Percentiles rank a stretch among this genome's conserved stretches.
These are phyloP conservation scores for Xylariales sp. DNA, from an alignment of 2,329 filamentous ascomycete species.

Conservation along the genomic window DNA sequence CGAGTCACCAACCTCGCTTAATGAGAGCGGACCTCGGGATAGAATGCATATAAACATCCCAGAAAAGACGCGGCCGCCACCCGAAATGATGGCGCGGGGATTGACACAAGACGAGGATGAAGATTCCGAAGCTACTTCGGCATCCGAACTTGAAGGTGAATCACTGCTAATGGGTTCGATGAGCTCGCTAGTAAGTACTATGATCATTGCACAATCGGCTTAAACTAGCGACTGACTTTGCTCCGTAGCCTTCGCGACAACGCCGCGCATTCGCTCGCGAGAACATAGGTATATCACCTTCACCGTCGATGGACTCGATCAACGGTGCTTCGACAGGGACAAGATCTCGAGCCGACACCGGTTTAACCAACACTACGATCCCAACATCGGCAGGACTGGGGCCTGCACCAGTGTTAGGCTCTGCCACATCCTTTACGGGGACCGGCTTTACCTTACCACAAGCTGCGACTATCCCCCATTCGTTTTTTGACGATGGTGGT, in stretches of 20 bases:
- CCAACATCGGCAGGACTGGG: slow-evolving; percentile 52
- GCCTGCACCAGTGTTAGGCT: slow-evolving; percentile 63
- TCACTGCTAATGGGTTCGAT: slow-evolving; percentile 76
- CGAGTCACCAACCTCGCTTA: slow-evolving; percentile 83
- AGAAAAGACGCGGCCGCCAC: slow-evolving; percentile 87
- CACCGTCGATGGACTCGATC: slow-evolving; percentile 91
- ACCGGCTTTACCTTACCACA: slow-evolving; percentile 67
- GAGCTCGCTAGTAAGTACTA: slow-evolving; percentile 71
- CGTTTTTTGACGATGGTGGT: slow-evolving; percentile 91
- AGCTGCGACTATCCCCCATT: slow-evolving; percentile 74
- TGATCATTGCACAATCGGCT: slow-evolving; percentile 13
- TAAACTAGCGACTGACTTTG: slow-evolving; percentile 39
- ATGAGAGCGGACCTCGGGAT: slow-evolving; percentile 87
- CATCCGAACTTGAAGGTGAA: slow-evolving; percentile 85
- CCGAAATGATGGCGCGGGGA: slow-evolving; percentile 90
- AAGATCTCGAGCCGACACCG: slow-evolving; percentile 67
- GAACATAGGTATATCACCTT: slow-evolving; percentile 76
- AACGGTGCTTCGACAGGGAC: slow-evolving; percentile 73
- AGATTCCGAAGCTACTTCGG: slow-evolving; percentile 85
- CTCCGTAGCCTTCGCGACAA: slow-evolving; percentile 62
- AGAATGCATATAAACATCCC: slow-evolving; percentile 89
- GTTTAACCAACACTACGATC: slow-evolving; percentile 57
- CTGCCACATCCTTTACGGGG: slow-evolving; percentile 72
- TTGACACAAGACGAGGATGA: slow-evolving; percentile 88
- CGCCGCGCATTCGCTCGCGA: slow-evolving; percentile 74